Conservation (phyloP, 163 green algal genomes). For the Volvox carteri region DNA sequence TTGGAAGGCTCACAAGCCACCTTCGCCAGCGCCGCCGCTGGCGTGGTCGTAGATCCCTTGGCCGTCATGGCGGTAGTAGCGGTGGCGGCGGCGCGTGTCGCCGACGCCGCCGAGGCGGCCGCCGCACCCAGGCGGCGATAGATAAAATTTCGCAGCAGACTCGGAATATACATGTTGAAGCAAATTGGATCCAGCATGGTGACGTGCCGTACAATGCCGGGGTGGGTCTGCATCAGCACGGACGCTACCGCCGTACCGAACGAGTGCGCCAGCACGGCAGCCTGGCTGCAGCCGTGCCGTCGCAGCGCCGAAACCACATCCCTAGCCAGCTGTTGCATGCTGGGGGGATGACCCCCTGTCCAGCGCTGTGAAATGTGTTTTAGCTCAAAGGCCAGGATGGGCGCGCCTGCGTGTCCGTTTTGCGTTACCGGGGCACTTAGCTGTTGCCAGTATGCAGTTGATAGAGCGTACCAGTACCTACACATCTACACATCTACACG, state of each 20-base stretch:
- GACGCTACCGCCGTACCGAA: constrained; percentile 61
- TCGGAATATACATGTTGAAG: constrained; percentile 55
- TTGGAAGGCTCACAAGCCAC: background rate
- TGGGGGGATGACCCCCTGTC: constrained; percentile 2
- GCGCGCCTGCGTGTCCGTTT: constrained; percentile 40
- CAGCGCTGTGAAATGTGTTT: constrained; percentile 63
- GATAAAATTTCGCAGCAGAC: constrained; percentile 56
- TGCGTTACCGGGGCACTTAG: too few species aligned
- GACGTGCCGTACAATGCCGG: background rate
- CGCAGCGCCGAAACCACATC: constrained; percentile 34
- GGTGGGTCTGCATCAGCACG: constrained; percentile 51
- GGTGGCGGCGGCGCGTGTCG: background rate
- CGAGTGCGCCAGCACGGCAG: constrained; percentile 55
- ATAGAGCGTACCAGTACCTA: too few species aligned
- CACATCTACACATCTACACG: too few species aligned
- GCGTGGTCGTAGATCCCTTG: background rate
- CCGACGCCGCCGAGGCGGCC: background rate
- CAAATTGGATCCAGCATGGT: constrained; percentile 62
- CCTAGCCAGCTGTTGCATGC: constrained; percentile 26
- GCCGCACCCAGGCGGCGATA: constrained; percentile 41
- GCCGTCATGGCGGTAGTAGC: background rate
- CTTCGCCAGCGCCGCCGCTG: background rate
- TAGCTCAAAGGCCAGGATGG: constrained; percentile 61
- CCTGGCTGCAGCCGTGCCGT: background rate
- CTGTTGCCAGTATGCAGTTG: too few species aligned